These are phyloP conservation scores for Cucurbita pepo DNA, from an alignment of 306 rosid species.

Conservation along the genomic window DNA sequence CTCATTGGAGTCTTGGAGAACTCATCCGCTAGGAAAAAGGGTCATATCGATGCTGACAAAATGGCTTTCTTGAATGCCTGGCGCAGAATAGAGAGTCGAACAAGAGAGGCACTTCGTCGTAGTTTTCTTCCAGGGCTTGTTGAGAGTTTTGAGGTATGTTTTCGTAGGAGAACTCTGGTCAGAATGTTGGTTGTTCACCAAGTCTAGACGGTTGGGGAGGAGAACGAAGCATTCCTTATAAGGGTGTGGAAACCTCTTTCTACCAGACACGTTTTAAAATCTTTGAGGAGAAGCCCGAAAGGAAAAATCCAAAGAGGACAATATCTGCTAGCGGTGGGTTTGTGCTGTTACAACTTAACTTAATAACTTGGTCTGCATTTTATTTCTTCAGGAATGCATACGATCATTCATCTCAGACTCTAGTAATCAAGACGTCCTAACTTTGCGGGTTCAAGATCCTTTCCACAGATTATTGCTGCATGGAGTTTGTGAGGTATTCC, in stretches of 20 bases:
- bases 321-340: no score
- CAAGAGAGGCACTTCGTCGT: constrained; percentile 89
- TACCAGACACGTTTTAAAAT: no score
- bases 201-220: background rate
- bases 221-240: no score
- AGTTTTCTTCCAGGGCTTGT: constrained; percentile 55
- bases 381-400: constrained; percentile 34
- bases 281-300: no score
- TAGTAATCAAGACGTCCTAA: constrained; percentile 33
- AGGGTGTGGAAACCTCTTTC: no score
- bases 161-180: background rate
- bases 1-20: constrained; percentile 36
- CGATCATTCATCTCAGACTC: constrained; percentile 34
- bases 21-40: constrained; percentile 34
- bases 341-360: no score
- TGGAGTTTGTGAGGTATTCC: constrained; percentile 86
- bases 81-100: constrained; percentile 54
- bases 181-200: background rate
- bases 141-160: constrained; percentile 65
- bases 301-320: no score
- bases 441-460: constrained; percentile 57
- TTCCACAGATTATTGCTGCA: constrained; percentile 73
- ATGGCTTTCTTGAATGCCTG: constrained; percentile 38
- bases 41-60: constrained; percentile 44
- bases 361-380: background rate